phyloP scores from a whole-genome alignment of 2,329 filamentous ascomycete genomes.

The Cladosporium austrohemisphaericum region DNA sequence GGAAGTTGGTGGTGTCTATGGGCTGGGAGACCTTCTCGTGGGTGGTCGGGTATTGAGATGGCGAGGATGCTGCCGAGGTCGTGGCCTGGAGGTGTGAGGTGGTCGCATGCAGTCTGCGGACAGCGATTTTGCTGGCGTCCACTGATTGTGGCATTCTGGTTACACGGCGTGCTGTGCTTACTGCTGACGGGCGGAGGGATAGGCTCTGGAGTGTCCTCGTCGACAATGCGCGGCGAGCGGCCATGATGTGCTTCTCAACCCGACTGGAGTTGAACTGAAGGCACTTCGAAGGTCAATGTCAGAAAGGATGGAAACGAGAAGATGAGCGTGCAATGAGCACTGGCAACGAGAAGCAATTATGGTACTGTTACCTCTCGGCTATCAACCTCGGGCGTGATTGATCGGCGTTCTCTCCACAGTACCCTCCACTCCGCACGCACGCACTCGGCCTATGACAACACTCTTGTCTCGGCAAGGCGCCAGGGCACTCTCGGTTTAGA shows the following conservation, averaged over 20 bases:
- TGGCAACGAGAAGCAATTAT: too few relatives aligned
- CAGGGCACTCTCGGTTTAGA: too few relatives aligned
- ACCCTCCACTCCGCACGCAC: too few relatives aligned
- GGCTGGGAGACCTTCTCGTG: conserved; percentile 68
- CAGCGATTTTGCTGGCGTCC: conserved; percentile 38
- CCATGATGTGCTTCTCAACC: conserved; percentile 33
- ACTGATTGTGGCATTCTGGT: conserved; percentile 38
- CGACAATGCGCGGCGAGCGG: conserved; percentile 43
- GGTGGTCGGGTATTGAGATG: conserved; percentile 61
- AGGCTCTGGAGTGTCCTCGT: conserved; percentile 40
- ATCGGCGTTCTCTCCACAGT: too few relatives aligned
- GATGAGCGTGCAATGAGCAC: too few relatives aligned
- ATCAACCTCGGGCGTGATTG: too few relatives aligned
- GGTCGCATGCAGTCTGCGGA: conserved; percentile 53
- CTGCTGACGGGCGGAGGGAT: conserved; percentile 35
- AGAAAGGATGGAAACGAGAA: too few relatives aligned
- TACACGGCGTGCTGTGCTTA: conserved; percentile 31
- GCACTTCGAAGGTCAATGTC: too few relatives aligned
- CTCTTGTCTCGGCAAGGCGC: too few relatives aligned
- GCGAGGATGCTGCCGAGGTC: conserved; percentile 49
- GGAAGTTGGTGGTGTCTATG: conserved; percentile 72
- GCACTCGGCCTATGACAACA: too few relatives aligned
- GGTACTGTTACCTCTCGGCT: too few relatives aligned
- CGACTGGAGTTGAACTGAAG: too few relatives aligned
- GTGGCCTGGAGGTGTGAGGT: conserved; percentile 49